Evolutionary conservation across 805 yeast species (phyloP), one percentile per base, ranked within the genome.

Genomic region (Candida schatavii): DNA sequence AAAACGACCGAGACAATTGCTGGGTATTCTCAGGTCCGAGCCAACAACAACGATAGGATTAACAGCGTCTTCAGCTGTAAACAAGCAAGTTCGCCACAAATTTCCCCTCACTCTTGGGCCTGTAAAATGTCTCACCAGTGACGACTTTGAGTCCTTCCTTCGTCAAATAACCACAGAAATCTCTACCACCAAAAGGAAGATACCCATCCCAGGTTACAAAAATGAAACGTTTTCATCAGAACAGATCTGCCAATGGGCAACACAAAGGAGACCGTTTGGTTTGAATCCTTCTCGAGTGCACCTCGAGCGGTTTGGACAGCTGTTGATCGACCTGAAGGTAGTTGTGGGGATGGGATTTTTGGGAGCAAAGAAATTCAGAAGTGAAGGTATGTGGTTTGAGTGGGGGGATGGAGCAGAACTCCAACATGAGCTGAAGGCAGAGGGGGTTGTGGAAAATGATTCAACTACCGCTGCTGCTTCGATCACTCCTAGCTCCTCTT

Each of bases 351-450:
- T 67, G 3, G 62, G 66, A 3, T 50, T 68, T 32, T 51, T 69
- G 35, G 55, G 56, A 14, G 52, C 60, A 5, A 61, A 51, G 42
- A 66, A 65, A 46, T 70, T 70, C 47, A 66, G 52, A 40, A 64
- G 69, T 42, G 72, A 68, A 41, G 66, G 64, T 3, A 60, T 66
- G 68, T 68, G 73, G 73, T 66, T 67, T 36, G 75, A 70, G 47
- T 70, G 74, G 74, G 27, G 10, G 11, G 11, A 23, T 11, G 11
- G 7, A 23, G 10, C 27, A 23, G 11, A 7, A 23, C 52, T 70
- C 1, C 69, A 64, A 19, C 43, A 56, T 35, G 66, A 72, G 5
- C 19, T 51, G 3, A 51, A 41, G 18, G 44, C 53, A 3, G 45
- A 58, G 4, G 46, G 39, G 11, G 52, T 47, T 35, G 35, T 37